Evolutionary conservation across 1,139 yeast genomes (phyloP).

Genomic region (Pichia sp.): DNA sequence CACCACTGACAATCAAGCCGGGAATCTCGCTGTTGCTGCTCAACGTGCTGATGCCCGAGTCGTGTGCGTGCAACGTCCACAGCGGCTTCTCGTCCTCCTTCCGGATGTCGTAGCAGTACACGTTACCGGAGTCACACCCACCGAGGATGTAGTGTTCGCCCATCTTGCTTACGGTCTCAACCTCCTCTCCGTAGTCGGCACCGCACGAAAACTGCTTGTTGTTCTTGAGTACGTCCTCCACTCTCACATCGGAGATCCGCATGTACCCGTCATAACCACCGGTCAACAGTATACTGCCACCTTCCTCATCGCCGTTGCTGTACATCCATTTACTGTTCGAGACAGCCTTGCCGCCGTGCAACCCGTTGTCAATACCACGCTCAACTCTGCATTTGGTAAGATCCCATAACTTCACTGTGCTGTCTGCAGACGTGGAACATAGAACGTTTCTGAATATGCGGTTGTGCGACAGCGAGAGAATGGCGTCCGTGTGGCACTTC

Average conservation of each 20-base stretch:
- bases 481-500: slow-evolving; percentile 91
- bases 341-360: slow-evolving; percentile 70
- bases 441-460: slow-evolving; percentile 75
- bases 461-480: slow-evolving; percentile 81
- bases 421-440: slow-evolving; percentile 94
- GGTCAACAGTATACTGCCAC: slow-evolving; percentile 73
- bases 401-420: slow-evolving; percentile 95
- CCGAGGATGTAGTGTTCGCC: slow-evolving; percentile 67
- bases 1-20: slow-evolving; percentile 80
- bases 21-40: slow-evolving; percentile 64
- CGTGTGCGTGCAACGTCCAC: slow-evolving; percentile 98
- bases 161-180: slow-evolving; percentile 77
- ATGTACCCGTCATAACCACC: slow-evolving; percentile 90
- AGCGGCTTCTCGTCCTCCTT: slow-evolving; percentile 47
- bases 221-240: slow-evolving; percentile 56
- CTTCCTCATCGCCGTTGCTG: slow-evolving; percentile 23
- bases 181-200: slow-evolving; percentile 59
- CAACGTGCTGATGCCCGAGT: slow-evolving; percentile 83
- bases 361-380: slow-evolving; percentile 50
- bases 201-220: slow-evolving; percentile 62
- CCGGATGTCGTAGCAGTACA: slow-evolving; percentile 86
- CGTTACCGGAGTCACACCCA: slow-evolving; percentile 89
- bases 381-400: slow-evolving; percentile 71
- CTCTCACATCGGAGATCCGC: slow-evolving; percentile 79
- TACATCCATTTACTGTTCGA: slow-evolving; percentile 83